phyloP scores from a whole-genome alignment of 2,329 filamentous ascomycete species.

The Lasiodiplodia gonubiensis region DNA sequence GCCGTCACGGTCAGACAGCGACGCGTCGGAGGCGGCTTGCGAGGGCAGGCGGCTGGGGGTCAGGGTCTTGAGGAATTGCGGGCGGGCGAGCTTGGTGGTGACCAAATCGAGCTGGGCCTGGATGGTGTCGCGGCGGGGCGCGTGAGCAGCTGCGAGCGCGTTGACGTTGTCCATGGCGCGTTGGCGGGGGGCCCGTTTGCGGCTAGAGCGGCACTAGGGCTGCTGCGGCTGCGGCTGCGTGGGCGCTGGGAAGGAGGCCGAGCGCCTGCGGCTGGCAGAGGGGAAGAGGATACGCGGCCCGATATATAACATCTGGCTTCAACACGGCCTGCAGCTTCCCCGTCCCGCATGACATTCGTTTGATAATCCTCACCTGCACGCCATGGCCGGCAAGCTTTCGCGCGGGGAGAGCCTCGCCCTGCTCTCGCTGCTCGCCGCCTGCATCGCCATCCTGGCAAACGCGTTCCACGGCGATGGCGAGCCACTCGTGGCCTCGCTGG shows the following conservation, averaged over 20 bases:
- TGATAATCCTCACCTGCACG: slow-evolving; percentile 1
- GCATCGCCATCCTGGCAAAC: slow-evolving; percentile 75
- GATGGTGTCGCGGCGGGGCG: slow-evolving; percentile 25
- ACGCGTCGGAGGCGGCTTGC: slow-evolving; percentile 46
- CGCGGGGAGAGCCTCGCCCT: slow-evolving; percentile 62
- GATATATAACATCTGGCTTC: slow-evolving; percentile 27
- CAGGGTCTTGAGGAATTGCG: slow-evolving; percentile 43
- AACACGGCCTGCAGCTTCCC: slow-evolving; percentile 17
- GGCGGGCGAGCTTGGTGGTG: slow-evolving; percentile 37
- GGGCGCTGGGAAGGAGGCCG: slow-evolving; percentile 5
- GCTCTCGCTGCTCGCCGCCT: slow-evolving; percentile 69
- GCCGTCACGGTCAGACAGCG: slow-evolving; percentile 32
- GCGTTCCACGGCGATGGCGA: slow-evolving; percentile 86
- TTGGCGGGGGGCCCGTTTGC: neutral
- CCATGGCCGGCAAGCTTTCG: slow-evolving; percentile 51
- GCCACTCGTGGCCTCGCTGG: slow-evolving; percentile 84
- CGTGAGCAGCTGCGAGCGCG: slow-evolving; percentile 5
- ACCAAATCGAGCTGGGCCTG: slow-evolving; percentile 28
- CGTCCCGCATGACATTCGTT: slow-evolving; percentile 19
- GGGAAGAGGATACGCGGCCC: slow-evolving; percentile 22
- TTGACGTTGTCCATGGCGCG: slow-evolving; percentile 25
- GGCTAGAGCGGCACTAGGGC: slow-evolving; percentile 10
- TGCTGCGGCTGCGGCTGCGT: neutral
- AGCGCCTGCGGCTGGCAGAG: neutral
- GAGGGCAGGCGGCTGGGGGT: slow-evolving; percentile 46